Base-by-base conservation (phyloP, 1,284 basidiomycete genomes). In the Rhodotorula sp. region DNA sequence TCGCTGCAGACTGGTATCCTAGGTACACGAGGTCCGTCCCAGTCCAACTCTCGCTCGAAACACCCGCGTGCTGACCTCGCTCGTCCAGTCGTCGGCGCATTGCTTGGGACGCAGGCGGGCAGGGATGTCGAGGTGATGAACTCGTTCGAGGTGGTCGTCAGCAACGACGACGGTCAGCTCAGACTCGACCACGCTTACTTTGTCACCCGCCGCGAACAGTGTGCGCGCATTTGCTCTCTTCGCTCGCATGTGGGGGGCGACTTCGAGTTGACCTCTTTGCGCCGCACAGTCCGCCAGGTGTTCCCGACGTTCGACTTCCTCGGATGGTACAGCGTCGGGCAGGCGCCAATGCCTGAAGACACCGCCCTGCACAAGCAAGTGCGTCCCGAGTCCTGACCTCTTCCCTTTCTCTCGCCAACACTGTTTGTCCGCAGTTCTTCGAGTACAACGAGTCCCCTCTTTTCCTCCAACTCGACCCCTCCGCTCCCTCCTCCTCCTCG, bases 61-160 rank as follows among this genome's bases (percentile, higher is more conserved):
- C 55, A 19, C n/a, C 55, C 53, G 36, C 27, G 22, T 22, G 13
- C 29, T 30, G 39, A 44, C 39, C 39, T 44, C 59, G 27, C 58
- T 22, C 24, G 57, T 34, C 51, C 75, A 95, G 94, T 96, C 54
- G 84, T 96, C 67, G 95, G 95, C 19, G 94, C 91, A 8, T 84
- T 99, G 4, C 86, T 99, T n/a, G 95, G 95, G 7, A 94, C 91
- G 2, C 94, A 97, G 80, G 88, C 87, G 75, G 94, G 94, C 19
- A 88, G 94, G 70, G 91, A 97, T 76, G 88, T 99, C 22, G 93
- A 98, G 80, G 93, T 99, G 76, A 90, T 94, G 71, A 99, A 98
- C 79, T 90, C 90, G 4, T 99, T 98, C 79, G 95, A 99, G 79
- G 84, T 99, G 68, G 87, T 88, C 8, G 81, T 89, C 27, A 76